Evolutionary conservation across 306 rosid species (phyloP).

Genomic region (Glycine latifolia): DNA sequence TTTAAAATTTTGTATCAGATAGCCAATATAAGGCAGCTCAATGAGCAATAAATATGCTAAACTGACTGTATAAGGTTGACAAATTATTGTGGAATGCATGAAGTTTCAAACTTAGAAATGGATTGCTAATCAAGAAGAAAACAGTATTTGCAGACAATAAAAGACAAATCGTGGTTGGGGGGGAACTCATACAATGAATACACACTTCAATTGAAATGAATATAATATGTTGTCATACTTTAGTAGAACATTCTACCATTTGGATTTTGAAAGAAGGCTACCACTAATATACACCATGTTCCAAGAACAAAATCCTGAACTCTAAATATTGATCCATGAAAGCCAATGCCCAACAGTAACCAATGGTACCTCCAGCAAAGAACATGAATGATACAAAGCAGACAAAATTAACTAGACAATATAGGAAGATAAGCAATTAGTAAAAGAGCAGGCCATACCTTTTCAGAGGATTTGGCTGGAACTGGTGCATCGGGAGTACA

Average conservation of each 20-base stretch:
- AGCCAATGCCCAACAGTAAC: neutral
- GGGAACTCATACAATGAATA: neutral
- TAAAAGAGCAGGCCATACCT: constrained; percentile 54
- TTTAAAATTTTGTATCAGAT: neutral
- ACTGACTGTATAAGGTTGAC: neutral
- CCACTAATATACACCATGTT: neutral
- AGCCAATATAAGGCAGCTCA: neutral
- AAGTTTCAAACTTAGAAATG: neutral
- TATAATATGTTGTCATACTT: neutral
- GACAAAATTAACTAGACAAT: neutral
- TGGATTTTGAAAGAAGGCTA: neutral
- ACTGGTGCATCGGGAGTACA: constrained; percentile 43
- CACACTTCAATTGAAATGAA: neutral
- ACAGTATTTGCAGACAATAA: constrained; percentile 1
- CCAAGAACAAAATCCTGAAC: neutral
- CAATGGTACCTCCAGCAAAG: neutral
- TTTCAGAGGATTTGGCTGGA: constrained; percentile 46
- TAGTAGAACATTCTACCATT: neutral
- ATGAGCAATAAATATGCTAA: neutral
- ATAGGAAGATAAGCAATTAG: constrained; percentile 29
- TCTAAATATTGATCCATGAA: neutral
- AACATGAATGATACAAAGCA: neutral
- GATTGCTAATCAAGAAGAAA: neutral
- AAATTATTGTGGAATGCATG: constrained; percentile 14
- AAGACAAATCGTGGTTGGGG: constrained; percentile 5